A percentile compares a stretch with the other conserved stretches of the same genome.
Evolutionary conservation across 805 yeast species (phyloP).

Genomic region (Tetrapisispora namnaoensis): DNA sequence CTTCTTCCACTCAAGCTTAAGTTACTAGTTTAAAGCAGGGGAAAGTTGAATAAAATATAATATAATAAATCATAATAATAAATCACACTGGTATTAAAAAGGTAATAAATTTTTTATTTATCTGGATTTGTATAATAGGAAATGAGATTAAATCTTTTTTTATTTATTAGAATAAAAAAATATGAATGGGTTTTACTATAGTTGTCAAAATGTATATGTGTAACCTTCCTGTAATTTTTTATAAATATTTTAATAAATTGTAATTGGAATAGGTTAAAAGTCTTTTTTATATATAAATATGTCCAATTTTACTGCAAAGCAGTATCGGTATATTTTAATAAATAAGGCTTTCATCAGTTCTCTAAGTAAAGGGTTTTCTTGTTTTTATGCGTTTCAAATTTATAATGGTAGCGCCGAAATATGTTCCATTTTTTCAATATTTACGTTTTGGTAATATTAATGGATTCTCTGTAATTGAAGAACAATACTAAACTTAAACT

Average conservation of each 20-base stretch:
- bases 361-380: no score
- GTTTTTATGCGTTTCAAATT: no score
- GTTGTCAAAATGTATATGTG: not conserved
- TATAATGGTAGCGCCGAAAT: no score
- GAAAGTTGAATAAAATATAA: slow-evolving; percentile 3
- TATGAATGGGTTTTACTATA: not conserved
- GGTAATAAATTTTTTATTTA: slow-evolving; percentile 2
- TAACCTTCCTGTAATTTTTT: not conserved
- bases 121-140: slow-evolving; percentile 4
- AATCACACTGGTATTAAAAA: slow-evolving; percentile 1
- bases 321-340: no score
- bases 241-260: slow-evolving; percentile 3
- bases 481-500: no score
- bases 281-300: not conserved
- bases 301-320: no score
- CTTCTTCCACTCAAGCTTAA: slow-evolving; percentile 48
- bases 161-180: not conserved
- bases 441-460: no score
- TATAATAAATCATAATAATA: slow-evolving; percentile 1
- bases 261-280: slow-evolving; percentile 3
- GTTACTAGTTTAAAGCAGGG: not conserved
- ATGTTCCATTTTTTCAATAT: no score
- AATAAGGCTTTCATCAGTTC: no score
- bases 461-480: no score
- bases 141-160: slow-evolving; percentile 1